Base-by-base conservation (phyloP, 1,139 yeast species). In the Kazachstania sp. region DNA sequence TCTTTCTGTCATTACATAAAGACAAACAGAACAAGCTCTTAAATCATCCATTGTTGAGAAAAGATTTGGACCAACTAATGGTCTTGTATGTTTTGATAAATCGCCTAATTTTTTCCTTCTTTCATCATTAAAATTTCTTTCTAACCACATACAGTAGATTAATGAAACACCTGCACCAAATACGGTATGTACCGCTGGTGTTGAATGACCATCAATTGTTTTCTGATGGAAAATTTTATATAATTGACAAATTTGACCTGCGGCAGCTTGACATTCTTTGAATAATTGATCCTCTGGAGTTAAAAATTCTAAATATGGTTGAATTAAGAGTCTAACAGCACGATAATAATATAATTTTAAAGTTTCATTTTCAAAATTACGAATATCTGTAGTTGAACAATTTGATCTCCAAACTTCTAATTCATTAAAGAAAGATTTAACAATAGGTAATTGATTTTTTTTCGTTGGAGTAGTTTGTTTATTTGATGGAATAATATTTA, bases 81-180 rank as follows among this genome's bases (percentile, higher is more conserved):
- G 80, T 51, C 78, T 66, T 1, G 80, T 76, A 55, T 75, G 81
- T 50, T 73, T 75, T 12, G 78, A 73, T 43, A 63, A 70, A 55
- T 75, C 81, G 15, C 79, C 80, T 18, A 74, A 53, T 37, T 63
- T 63, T 44, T 58, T 63, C 54, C 80, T 65, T 51, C 75, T 67
- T 65, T 69, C 65, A 56, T 75, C 80, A 55, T 75, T 79, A 51
- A 70, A 68, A 52, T 78, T 78, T 57, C 81, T 72, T 19, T 79
- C 74, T 40, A 79, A 57, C 83, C 83, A 79, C 54, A 79, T 66
- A 58, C 83, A 78, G 55, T 79, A 79, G 5, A 78, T 73, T 32
- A 79, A 62, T 0, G 83, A 79, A 11, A 79, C 76, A 41, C 84
- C 83, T 3, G 83, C 82, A 46, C 77, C 78, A 55, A 79, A 79